These are phyloP conservation scores for Magnusiomyces magnusii DNA, from an alignment of 1,139 yeast species.

Conservation along the genomic window DNA sequence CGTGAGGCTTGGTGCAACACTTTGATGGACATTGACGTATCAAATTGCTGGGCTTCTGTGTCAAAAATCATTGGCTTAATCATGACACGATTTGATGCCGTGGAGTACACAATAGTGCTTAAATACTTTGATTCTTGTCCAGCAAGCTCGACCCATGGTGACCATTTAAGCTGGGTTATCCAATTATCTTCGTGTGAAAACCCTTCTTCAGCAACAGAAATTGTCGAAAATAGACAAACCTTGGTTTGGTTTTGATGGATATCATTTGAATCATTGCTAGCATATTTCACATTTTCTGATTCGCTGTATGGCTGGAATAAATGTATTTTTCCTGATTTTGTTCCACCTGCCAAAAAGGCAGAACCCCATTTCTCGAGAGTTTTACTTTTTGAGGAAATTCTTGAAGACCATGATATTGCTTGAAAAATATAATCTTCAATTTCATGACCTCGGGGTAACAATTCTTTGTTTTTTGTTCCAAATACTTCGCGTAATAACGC, in stretches of 20 bases:
- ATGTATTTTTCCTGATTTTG: conserved; percentile 1
- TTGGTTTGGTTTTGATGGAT: background rate
- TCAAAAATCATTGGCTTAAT: background rate
- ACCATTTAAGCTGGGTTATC: background rate
- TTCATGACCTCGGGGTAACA: background rate
- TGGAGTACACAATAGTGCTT: background rate
- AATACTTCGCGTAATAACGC: background rate
- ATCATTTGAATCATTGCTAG: background rate
- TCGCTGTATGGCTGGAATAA: background rate
- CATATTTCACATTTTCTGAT: background rate
- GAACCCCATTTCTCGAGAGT: conserved; percentile 3
- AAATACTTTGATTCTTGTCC: background rate
- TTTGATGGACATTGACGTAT: background rate
- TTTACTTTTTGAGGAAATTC: background rate
- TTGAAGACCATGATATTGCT: conserved; percentile 2
- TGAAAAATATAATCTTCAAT: background rate
- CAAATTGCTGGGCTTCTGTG: background rate
- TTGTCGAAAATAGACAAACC: background rate
- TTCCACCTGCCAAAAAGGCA: conserved; percentile 1
- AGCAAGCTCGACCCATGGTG: background rate
- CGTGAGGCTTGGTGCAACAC: background rate
- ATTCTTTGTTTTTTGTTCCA: background rate
- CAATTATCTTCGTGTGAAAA: background rate
- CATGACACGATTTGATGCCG: background rate
- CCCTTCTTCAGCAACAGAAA: background rate